A percentile compares a stretch with the other conserved stretches of the same genome.
These are phyloP conservation scores for Coriaria nepalensis DNA, from an alignment of 306 rosid species.

Conservation along the genomic window DNA sequence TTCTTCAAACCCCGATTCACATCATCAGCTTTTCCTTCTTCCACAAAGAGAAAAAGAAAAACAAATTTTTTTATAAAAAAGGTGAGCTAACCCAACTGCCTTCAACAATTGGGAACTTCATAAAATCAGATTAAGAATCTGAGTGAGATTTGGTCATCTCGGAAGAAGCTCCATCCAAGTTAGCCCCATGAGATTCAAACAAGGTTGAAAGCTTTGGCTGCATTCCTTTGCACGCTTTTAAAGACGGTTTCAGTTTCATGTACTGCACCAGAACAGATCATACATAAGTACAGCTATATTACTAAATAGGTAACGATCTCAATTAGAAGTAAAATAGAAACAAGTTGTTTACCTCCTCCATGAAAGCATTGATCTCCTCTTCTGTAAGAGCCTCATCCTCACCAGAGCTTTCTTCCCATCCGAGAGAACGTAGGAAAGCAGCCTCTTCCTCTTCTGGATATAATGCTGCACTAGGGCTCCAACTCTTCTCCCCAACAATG, in stretches of 20 bases:
- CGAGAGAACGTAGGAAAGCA: conserved; percentile 93
- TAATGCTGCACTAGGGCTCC: conserved; percentile 29
- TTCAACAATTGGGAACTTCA: conserved; percentile 40
- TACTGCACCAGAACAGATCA: conserved; percentile 27
- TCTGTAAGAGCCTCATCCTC: conserved; percentile 94
- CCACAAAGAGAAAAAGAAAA: conserved; percentile 36
- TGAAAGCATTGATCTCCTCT: conserved; percentile 81
- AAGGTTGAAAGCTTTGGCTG: conserved; percentile 58
- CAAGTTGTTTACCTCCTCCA: conserved; percentile 45
- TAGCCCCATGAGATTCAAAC: conserved; percentile 48
- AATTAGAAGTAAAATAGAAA: not conserved
- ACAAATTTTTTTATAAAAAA: no score
- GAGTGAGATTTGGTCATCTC: conserved; percentile 59
- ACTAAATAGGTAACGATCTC: not conserved
- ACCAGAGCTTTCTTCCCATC: conserved; percentile 88
- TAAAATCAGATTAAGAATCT: conserved; percentile 64
- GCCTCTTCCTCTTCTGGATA: conserved; percentile 86
- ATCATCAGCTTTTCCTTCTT: conserved; percentile 36
- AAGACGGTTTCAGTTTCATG: conserved; percentile 42
- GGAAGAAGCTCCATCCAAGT: conserved; percentile 48
- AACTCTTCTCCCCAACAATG: conserved; percentile 21
- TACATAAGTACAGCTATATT: not conserved
- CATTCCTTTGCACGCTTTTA: conserved; percentile 43
- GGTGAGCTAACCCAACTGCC: conserved; percentile 60
- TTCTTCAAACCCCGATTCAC: conserved; percentile 20